Base-by-base conservation (phyloP, 148 eudicot species). In the Vaccinium darrowii region DNA sequence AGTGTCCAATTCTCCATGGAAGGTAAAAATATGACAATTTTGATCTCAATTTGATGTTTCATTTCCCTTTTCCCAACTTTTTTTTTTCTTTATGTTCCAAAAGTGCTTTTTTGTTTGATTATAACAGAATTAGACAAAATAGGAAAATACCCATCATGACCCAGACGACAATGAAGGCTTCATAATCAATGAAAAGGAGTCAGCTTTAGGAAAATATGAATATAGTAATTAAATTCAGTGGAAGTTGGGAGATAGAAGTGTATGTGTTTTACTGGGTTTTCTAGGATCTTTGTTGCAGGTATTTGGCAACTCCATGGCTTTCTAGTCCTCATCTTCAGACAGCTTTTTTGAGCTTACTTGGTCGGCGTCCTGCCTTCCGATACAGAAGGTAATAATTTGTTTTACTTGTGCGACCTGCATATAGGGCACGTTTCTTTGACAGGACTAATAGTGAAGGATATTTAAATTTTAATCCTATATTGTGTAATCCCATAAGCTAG, bases 301-400 rank as follows among this genome's bases (percentile, higher is more conserved):
- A 90, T 85, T 90, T 91, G 88, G 88, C 91, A n/a, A 97, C 98
- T 27, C 95, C 98, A 5, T 97, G 99, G 98, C 91, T 97, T 72
- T 94, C 95, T 36, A 91, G 99, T 90, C 99, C 99, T 1, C 98
- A 97, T 88, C 84, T 97, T 85, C 99, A 95, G 85, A 97, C 99
- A 47, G 65, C 84, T 10, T 93, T 95, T 82, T 80, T 97, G 57
- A 88, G 90, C 87, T 88, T 90, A 84, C 91, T 89, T 80, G 98
- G 93, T 25, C 88, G 89, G 78, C 90, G 95, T 27, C 98, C 94
- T 82, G 80, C 4, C 67, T 88, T 94, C 81, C 89, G 56, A 58
- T 95, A 97, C 88, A 88, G 86, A 76, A 95, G 99, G 99, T 97
- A 80, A 85, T 57, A 8, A 63, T 21, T 78, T 81, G 52, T 53